Conservation (phyloP, 306 rosid genomes). For the Trifolium fragiferum region DNA sequence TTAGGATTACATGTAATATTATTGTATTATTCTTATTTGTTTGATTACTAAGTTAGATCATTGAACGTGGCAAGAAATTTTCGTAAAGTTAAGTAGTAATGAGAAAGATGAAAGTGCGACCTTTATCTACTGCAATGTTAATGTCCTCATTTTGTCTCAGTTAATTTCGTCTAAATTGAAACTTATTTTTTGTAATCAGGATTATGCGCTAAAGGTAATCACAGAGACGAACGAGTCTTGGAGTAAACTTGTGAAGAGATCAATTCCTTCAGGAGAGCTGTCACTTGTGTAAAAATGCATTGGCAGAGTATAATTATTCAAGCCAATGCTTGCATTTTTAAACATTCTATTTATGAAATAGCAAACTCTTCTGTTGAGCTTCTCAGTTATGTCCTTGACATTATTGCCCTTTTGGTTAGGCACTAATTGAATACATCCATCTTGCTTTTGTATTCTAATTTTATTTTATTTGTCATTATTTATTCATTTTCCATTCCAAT, state of each 20-base stretch:
- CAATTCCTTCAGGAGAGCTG: conserved; percentile 77
- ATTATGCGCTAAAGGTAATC: conserved; percentile 79
- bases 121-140: background rate
- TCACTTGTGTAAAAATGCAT: conserved; percentile 70
- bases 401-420: background rate
- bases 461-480: conserved; percentile 13
- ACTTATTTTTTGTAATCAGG: conserved; percentile 54
- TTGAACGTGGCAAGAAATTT: too few species aligned
- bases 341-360: conserved; percentile 28
- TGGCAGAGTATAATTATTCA: conserved; percentile 12
- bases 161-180: conserved; percentile 6
- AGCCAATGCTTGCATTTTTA: conserved; percentile 30
- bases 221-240: conserved; percentile 84
- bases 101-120: background rate
- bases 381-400: conserved; percentile 15
- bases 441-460: background rate
- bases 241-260: conserved; percentile 87
- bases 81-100: background rate
- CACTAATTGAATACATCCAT: conserved; percentile 3
- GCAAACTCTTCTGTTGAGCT: conserved; percentile 37
- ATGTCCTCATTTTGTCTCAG: background rate
- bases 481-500: background rate
- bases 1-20: too few species aligned
- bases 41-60: background rate
- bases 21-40: too few species aligned